Conservation (phyloP, 2,329 filamentous ascomycete species). For the Grosmannia serpens region DNA sequence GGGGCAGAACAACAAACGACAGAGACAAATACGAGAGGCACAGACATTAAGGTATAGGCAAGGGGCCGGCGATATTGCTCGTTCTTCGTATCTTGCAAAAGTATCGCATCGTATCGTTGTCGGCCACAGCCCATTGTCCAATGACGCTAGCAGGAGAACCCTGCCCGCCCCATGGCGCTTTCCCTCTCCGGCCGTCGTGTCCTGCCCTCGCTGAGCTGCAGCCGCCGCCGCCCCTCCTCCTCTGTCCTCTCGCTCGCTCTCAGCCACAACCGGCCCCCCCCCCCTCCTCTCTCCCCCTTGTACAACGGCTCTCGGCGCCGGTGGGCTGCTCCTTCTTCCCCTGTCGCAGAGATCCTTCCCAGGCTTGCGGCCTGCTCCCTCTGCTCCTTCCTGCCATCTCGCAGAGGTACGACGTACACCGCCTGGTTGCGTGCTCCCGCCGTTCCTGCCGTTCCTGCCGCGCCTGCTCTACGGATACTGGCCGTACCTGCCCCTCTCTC, state of each 20-base stretch:
- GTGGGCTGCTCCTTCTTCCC: too few relatives aligned
- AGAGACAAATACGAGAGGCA: background rate
- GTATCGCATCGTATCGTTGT: background rate
- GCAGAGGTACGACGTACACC: too few relatives aligned
- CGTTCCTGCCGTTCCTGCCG: too few relatives aligned
- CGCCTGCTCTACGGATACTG: too few relatives aligned
- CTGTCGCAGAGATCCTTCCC: too few relatives aligned
- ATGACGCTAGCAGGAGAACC: background rate
- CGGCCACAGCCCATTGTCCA: background rate
- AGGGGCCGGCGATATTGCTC: background rate
- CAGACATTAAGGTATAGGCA: background rate
- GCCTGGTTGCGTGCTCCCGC: too few relatives aligned
- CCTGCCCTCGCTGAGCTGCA: background rate
- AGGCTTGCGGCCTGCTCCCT: too few relatives aligned
- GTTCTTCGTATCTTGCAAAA: background rate
- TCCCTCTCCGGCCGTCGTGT: background rate
- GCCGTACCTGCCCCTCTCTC: too few relatives aligned
- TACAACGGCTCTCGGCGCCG: too few relatives aligned
- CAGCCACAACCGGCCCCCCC: too few relatives aligned
- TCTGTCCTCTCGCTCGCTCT: background rate
- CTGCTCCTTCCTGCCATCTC: too few relatives aligned
- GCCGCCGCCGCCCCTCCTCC: background rate
- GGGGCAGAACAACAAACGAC: background rate
- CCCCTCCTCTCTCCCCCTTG: background rate
- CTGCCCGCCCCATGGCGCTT: background rate